These are phyloP conservation scores for Helianthus annuus DNA, from an alignment of 129 eudicot species.

Conservation along the genomic window HanXRQr2.0-SUNRISE NC_035443.2:24639885-24640384, in stretches of 20 bases:
- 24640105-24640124: conserved; percentile 89
- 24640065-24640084: neutral
- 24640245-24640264: conserved; percentile 84
- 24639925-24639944: neutral
- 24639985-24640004: conserved; percentile 78
- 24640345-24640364: conserved; percentile 97
- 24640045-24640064: neutral
- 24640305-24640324: neutral
- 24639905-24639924: conserved; percentile 6
- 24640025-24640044: conserved; percentile 8
- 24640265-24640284: conserved; percentile 60
- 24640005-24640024: conserved; percentile 17
- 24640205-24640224: conserved; percentile 84
- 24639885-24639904: conserved; percentile 1
- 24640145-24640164: conserved; percentile 78
- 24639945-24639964: conserved; percentile 81
- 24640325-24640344: conserved; percentile 52
- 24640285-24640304: neutral
- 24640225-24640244: conserved; percentile 90
- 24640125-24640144: conserved; percentile 81
- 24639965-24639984: conserved; percentile 64
- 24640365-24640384: conserved; percentile 86
- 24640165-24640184: conserved; percentile 76
- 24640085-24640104: conserved; percentile 49
- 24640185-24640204: conserved; percentile 59